These are phyloP conservation scores for Spizellomyces sp. DNA, from an alignment of 192 early-diverging fungal genomes.

Conservation along the genomic window DNA sequence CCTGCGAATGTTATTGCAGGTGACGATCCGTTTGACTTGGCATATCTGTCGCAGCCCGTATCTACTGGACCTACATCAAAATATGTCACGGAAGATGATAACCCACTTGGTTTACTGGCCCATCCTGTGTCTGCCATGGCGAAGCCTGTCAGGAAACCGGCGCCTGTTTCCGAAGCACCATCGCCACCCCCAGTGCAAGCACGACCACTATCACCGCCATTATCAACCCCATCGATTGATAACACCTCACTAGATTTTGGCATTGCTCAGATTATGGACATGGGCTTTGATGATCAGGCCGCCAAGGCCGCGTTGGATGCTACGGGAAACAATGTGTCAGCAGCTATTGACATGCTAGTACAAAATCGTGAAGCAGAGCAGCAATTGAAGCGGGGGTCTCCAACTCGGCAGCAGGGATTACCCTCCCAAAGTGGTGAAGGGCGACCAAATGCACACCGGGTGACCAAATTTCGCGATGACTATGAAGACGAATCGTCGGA, in stretches of 20 bases:
- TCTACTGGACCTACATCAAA: background rate
- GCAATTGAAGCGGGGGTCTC: background rate
- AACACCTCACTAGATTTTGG: constrained; percentile 37
- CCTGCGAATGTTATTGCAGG: background rate
- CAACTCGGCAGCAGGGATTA: background rate
- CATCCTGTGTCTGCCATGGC: constrained; percentile 21
- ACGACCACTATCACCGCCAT: background rate
- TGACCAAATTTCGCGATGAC: constrained; percentile 5
- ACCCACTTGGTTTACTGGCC: constrained; percentile 21
- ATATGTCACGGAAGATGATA: constrained; percentile 16
- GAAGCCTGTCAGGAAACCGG: background rate
- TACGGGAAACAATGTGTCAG: constrained; percentile 63
- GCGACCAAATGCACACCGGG: constrained; percentile 11
- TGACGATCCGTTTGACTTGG: constrained; percentile 23
- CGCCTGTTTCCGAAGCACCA: background rate
- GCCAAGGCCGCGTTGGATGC: constrained; percentile 71
- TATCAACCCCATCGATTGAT: background rate
- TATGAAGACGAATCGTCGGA: too few species aligned
- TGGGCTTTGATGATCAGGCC: constrained; percentile 75
- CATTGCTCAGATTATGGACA: constrained; percentile 76
- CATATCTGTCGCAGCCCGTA: background rate
- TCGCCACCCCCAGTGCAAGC: background rate
- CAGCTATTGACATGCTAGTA: constrained; percentile 47
- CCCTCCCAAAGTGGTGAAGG: background rate
- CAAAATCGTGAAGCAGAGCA: constrained; percentile 32